Evolutionary conservation across 2,329 filamentous ascomycete species (phyloP), one percentile per base, ranked within the genome.

Genomic region (Monilinia fructigena): DNA sequence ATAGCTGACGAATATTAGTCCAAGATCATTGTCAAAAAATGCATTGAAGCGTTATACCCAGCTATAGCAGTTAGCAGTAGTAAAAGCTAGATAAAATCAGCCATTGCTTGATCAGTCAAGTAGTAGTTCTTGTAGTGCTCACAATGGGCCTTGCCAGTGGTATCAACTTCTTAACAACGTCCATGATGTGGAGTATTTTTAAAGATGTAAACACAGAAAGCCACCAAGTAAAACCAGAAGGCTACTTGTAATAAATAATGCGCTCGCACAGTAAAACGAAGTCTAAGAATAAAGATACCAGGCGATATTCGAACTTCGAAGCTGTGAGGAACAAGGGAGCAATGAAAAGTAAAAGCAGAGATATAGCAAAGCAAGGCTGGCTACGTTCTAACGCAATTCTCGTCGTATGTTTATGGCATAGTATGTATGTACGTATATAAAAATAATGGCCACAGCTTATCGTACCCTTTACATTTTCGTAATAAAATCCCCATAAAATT

Each of bases 61-160:
- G 74, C 73, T 38, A 75, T 63, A 23, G 67, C 72, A 58, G 70
- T 74, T 48, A 75, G 55, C 7, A 72, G 16, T 1, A 74, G 20
- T 8, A 75, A 47, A 28, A 74, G 60, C 74, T 76, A 64, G 12
- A 56, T 42, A 2, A 12, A 11, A 67, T 71, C 52, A 73, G 69
- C 61, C 60, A 56, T 12, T 28, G 14, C 31, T 40, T 56, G 10
- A 26, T 16, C 26, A 52, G 4, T 48, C 28, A 26, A 14, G 23
- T 18, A 11, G 23, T 18, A 31, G 7, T 45, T 28, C 47, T 35
- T 16, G 38, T 14, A 45, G 40, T 45, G 66, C 72, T 71, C 67
- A 74, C 71, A 52, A 73, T 63, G n/a, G 72, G 72, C n/a, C 68
- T 67, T 23, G 63, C 69, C 31, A 68, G 67, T 3, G 70, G 50